Evolutionary conservation across 78 protist species (phyloP).

Genomic region (Guillardia theta): DNA sequence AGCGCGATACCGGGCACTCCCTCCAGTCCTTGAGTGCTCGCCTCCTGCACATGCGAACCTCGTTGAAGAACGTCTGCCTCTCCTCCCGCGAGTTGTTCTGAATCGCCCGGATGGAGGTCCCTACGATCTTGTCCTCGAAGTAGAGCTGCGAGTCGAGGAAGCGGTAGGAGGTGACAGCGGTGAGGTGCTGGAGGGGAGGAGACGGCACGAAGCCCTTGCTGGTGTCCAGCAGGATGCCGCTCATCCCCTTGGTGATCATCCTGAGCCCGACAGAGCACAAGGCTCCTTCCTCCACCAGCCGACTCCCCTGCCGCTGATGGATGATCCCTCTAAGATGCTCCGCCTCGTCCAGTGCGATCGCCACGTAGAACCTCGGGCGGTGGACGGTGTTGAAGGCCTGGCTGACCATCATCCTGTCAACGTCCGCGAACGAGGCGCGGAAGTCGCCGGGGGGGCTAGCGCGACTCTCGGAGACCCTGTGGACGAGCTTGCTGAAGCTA

Average conservation of each 20-base stretch:
- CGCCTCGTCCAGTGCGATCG: conserved; percentile 74
- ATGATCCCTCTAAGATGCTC: conserved; percentile 57
- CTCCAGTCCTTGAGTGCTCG: conserved; percentile 36
- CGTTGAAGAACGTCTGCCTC: conserved; percentile 19
- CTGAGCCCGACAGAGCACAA: background rate
- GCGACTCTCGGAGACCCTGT: background rate
- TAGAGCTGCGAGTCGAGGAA: conserved; percentile 53
- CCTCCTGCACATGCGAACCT: conserved; percentile 30
- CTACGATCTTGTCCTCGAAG: background rate
- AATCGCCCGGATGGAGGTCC: conserved; percentile 42
- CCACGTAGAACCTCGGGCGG: background rate
- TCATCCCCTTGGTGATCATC: background rate
- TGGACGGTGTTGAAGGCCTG: background rate
- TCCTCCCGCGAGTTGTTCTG: background rate
- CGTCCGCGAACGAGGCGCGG: background rate
- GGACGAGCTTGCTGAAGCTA: background rate
- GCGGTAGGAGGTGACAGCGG: conserved; percentile 9
- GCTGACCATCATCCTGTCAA: background rate
- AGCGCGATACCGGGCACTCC: conserved; percentile 14
- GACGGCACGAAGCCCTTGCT: background rate
- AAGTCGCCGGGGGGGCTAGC: background rate
- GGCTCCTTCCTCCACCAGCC: background rate
- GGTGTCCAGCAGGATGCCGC: conserved; percentile 11
- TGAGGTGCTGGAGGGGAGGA: conserved; percentile 1
- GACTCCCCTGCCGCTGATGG: background rate